These are phyloP conservation scores for Crepidotus variabilis DNA, from an alignment of 768 basidiomycete species.

Conservation along the genomic window DNA sequence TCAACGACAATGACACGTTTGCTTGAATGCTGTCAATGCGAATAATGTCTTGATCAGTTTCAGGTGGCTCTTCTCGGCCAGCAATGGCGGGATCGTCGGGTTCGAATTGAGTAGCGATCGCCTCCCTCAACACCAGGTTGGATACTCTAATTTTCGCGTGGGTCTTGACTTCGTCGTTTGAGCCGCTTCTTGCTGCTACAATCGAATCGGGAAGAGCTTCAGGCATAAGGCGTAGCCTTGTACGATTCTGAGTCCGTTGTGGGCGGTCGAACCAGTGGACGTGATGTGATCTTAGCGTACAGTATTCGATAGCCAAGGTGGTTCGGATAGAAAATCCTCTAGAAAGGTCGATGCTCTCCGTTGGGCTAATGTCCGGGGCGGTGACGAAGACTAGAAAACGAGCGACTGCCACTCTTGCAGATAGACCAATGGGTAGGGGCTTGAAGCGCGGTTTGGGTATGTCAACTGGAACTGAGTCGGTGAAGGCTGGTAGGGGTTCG, in stretches of 20 bases:
- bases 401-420: slow-evolving; percentile 52
- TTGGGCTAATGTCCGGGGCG: slow-evolving; percentile 77
- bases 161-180: slow-evolving; percentile 32
- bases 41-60: slow-evolving; percentile 42
- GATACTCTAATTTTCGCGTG: slow-evolving; percentile 42
- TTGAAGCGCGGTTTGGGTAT: slow-evolving; percentile 26
- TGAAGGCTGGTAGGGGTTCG: too few relatives aligned
- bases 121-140: slow-evolving; percentile 52
- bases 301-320: slow-evolving; percentile 51
- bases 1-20: slow-evolving; percentile 25
- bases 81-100: slow-evolving; percentile 62
- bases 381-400: slow-evolving; percentile 68
- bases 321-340: slow-evolving; percentile 65
- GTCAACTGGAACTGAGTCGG: slow-evolving; percentile 4
- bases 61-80: slow-evolving; percentile 46
- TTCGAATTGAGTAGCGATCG: slow-evolving; percentile 63
- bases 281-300: slow-evolving; percentile 41
- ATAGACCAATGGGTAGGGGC: slow-evolving; percentile 51
- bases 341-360: slow-evolving; percentile 58
- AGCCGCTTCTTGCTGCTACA: slow-evolving; percentile 32
- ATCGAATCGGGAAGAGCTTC: slow-evolving; percentile 47
- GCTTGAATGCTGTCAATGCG: slow-evolving; percentile 28
- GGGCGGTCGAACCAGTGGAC: slow-evolving; percentile 31
- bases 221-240: slow-evolving; percentile 50
- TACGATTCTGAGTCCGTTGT: slow-evolving; percentile 40